These are phyloP conservation scores for Rhodotorula diobovata DNA, from an alignment of 768 basidiomycete species.

Conservation along the genomic window DNA sequence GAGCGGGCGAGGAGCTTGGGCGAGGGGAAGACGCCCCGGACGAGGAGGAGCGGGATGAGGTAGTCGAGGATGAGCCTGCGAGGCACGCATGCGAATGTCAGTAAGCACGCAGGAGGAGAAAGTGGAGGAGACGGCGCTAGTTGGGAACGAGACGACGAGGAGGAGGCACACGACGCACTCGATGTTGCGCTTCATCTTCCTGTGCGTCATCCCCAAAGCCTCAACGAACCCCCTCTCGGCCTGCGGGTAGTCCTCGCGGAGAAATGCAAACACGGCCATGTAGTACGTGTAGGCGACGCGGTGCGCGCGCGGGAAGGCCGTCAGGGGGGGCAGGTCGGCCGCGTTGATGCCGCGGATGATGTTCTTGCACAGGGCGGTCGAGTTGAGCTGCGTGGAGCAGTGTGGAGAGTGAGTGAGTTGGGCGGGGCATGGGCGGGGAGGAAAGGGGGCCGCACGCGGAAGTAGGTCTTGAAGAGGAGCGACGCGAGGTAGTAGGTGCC, in stretches of 20 bases:
- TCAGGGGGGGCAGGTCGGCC: conserved; percentile 75
- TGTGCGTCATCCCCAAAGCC: conserved; percentile 7
- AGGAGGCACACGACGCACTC: conserved; percentile 64
- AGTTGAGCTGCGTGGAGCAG: conserved; percentile 61
- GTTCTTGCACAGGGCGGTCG: conserved; percentile 85
- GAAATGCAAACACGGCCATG: conserved; percentile 85
- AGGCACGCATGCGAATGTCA: background rate
- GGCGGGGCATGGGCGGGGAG: background rate
- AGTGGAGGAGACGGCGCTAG: no score
- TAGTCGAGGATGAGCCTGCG: conserved; percentile 81
- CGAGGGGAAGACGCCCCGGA: conserved; percentile 82
- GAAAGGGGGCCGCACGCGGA: conserved; percentile 61
- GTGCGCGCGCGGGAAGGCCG: conserved; percentile 57
- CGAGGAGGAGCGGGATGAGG: conserved; percentile 79
- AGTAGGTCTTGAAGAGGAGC: conserved; percentile 87
- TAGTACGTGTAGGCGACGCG: conserved; percentile 94
- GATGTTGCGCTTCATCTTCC: conserved; percentile 78
- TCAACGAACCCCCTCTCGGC: conserved; percentile 48
- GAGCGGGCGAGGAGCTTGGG: conserved; percentile 55
- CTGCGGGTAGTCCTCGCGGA: conserved; percentile 85
- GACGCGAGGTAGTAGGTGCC: conserved; percentile 88
- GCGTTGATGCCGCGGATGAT: conserved; percentile 82
- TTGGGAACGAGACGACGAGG: background rate
- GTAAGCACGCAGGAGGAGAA: no score
- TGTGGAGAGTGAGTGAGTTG: background rate